These are phyloP conservation scores for Pochonia chlamydosporia DNA, from an alignment of 2,329 filamentous ascomycete species.

Conservation along the genomic window DNA sequence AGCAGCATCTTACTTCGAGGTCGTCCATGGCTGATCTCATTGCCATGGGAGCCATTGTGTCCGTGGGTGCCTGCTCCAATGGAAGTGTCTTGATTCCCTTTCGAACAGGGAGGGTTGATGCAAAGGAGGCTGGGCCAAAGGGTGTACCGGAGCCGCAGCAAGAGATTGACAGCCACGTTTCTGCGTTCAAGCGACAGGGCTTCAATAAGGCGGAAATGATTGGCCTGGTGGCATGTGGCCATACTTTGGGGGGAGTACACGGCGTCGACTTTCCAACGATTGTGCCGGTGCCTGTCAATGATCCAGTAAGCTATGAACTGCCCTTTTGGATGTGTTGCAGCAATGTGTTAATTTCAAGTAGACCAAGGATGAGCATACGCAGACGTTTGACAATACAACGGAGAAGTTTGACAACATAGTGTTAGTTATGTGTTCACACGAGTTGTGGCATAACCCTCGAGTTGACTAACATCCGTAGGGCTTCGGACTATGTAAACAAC, in stretches of 20 bases:
- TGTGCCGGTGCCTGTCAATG: constrained; percentile 10
- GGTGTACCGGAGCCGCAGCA: constrained; percentile 12
- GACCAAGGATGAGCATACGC: too few relatives aligned
- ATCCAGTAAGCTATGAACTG: too few relatives aligned
- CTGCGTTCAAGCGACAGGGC: constrained; percentile 12
- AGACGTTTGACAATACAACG: too few relatives aligned
- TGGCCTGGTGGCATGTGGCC: constrained; percentile 18
- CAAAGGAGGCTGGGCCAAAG: constrained; percentile 8
- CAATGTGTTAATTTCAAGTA: too few relatives aligned
- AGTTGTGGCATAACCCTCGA: too few relatives aligned
- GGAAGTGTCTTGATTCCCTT: neutral
- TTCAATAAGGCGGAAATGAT: constrained; percentile 20
- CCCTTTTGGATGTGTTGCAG: too few relatives aligned
- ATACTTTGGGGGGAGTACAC: constrained; percentile 20
- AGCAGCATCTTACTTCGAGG: neutral
- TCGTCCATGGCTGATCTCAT: neutral
- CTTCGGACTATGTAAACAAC: too few relatives aligned
- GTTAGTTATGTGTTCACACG: too few relatives aligned
- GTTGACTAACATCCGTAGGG: too few relatives aligned
- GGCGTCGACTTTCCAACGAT: constrained; percentile 19
- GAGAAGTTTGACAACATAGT: too few relatives aligned
- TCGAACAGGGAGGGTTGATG: constrained; percentile 6
- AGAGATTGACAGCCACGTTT: constrained; percentile 6
- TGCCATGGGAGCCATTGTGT: neutral
- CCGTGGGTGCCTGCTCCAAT: neutral